Conservation (phyloP, 2,329 filamentous ascomycete genomes). For the Monosporascus sp. region DNA sequence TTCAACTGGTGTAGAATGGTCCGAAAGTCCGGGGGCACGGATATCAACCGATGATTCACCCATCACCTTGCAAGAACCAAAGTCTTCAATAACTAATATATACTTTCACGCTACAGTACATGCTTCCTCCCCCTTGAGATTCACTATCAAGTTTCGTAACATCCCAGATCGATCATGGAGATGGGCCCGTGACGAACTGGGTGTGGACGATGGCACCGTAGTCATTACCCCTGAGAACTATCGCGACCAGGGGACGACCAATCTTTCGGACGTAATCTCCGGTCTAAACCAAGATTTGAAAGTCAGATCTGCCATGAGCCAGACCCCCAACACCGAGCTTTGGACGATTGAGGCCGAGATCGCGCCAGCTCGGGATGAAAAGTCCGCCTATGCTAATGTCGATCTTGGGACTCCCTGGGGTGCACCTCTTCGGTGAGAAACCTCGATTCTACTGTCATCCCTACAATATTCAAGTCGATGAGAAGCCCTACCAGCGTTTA, state of each 20-base stretch:
- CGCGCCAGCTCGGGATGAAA: constrained; percentile 48
- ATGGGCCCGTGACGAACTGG: constrained; percentile 64
- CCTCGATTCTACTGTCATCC: not conserved
- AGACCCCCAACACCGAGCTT: constrained; percentile 62
- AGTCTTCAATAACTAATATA: constrained; percentile 31
- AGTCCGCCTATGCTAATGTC: constrained; percentile 52
- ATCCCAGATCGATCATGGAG: constrained; percentile 53
- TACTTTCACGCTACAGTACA: constrained; percentile 51
- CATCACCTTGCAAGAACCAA: constrained; percentile 44
- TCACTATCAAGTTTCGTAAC: constrained; percentile 67
- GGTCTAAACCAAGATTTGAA: constrained; percentile 51
- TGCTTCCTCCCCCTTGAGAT: constrained; percentile 48
- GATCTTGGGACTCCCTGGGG: constrained; percentile 60
- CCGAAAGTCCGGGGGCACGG: constrained; percentile 42
- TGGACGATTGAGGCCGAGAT: constrained; percentile 62
- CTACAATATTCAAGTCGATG: not conserved
- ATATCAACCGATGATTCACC: constrained; percentile 29
- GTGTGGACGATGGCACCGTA: constrained; percentile 57
- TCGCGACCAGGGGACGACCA: constrained; percentile 24
- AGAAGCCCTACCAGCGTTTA: not conserved
- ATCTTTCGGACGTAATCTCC: constrained; percentile 51
- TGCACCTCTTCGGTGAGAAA: constrained; percentile 44
- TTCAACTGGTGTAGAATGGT: constrained; percentile 48
- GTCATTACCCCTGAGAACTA: constrained; percentile 40
- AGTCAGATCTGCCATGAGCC: constrained; percentile 52